Base-by-base conservation (phyloP, 106 monocot species). In the Narthecium ossifragum region DNA sequence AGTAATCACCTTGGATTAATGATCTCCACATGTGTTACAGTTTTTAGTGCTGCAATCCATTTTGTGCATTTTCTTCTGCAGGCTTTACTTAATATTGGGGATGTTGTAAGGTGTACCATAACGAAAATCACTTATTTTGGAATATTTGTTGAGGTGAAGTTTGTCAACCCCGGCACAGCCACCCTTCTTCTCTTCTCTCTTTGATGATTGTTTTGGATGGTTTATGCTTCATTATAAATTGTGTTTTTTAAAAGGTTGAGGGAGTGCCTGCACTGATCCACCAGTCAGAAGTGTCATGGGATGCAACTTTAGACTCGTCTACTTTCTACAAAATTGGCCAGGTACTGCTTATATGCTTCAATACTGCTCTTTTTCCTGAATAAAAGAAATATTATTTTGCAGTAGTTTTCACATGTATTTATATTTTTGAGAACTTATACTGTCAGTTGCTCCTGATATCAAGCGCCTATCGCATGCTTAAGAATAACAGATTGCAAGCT, bases 251-350 rank as follows among this genome's bases (percentile, higher is more conserved):
- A 69, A 59, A 98, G 96, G 78, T 98, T 64, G 96, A 90, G 71
- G 96, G 74, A 51, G 96, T 87, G 46, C 75, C 87, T 61, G 90
- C 96, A 62, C 56, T 98, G 31, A 84, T 98, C 64, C 96, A 86
- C 57, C 86, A 87, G 46, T 78, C 86, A 38, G 90, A 98, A 75
- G 74, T 98, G 14, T 84, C 80, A 66, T 98, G 83, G 86, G 96
- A 98, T 84, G 73, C 59, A 13, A 77, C 76, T 34, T 61, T 90
- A 59, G 90, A 90, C 57, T 78, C 90, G 64, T 64, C 81, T 62
- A 73, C 84, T 25, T 78, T 64, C 63, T 84, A 68, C 60, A 80
- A 84, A 76, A 71, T 90, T 73, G 86, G 90, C 23, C 90, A 90
- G 86, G 96, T 90, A 81, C 37, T 43, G 12, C 34, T 24, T 33